Conservation (phyloP, 208 protist species). For the Trypanosoma caninum region DNA sequence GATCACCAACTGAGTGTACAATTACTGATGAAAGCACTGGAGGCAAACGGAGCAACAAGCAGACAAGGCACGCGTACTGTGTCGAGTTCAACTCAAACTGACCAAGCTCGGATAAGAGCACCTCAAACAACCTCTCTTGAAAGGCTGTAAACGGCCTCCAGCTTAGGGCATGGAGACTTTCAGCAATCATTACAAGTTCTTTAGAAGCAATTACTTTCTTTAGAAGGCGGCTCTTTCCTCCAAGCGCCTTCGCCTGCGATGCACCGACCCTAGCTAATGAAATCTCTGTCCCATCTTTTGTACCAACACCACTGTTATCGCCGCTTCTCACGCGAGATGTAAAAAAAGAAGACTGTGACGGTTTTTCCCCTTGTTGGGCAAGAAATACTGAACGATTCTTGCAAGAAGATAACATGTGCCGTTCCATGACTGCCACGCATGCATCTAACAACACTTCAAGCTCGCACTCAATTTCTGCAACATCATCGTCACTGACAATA, state of each 20-base stretch:
- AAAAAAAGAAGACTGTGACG: neutral
- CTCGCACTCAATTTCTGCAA: conserved; percentile 28
- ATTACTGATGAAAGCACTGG: conserved; percentile 21
- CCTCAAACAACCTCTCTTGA: conserved; percentile 18
- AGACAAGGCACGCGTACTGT: conserved; percentile 20
- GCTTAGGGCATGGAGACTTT: conserved; percentile 19
- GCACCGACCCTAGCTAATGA: conserved; percentile 1
- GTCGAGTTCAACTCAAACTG: conserved; percentile 9
- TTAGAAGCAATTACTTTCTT: conserved; percentile 17
- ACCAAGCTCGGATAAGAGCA: conserved; percentile 14
- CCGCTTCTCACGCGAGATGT: neutral
- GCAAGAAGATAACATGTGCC: conserved; percentile 11
- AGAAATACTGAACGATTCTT: conserved; percentile 13
- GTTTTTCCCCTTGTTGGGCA: neutral
- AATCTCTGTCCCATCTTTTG: neutral
- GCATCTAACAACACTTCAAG: conserved; percentile 25
- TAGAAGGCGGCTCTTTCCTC: conserved; percentile 15
- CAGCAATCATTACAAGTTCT: conserved; percentile 29
- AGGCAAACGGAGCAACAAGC: conserved; percentile 19
- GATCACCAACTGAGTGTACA: conserved; percentile 21
- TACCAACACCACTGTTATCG: neutral
- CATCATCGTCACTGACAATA: conserved; percentile 20
- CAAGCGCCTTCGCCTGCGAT: conserved; percentile 22
- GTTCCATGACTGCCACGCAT: conserved; percentile 20
- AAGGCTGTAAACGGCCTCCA: conserved; percentile 25